Evolutionary conservation across 768 basidiomycete species (phyloP).

Genomic region (Pleurotus salmoneostramineus): DNA sequence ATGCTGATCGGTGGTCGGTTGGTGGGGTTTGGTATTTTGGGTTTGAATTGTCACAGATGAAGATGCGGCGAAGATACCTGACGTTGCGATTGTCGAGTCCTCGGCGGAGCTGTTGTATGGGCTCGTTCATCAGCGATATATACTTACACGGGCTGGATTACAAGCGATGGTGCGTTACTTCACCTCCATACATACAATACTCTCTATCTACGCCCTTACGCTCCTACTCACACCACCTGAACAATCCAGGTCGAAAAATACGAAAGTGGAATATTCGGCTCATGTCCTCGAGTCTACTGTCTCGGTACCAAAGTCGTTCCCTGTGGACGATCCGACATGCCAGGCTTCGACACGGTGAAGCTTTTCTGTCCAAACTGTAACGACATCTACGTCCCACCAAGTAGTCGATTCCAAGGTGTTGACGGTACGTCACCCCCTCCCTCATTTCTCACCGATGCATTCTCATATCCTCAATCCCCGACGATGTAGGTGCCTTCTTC

Average conservation of each 20-base stretch:
- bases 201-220: too few relatives aligned
- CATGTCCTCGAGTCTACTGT: slow-evolving; percentile 95
- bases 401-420: slow-evolving; percentile 91
- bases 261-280: slow-evolving; percentile 86
- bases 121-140: slow-evolving; percentile 95
- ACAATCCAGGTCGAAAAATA: slow-evolving; percentile 84
- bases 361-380: slow-evolving; percentile 98
- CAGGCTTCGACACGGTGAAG: slow-evolving; percentile 96
- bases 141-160: slow-evolving; percentile 90
- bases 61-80: slow-evolving; percentile 93
- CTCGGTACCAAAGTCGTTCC: slow-evolving; percentile 86
- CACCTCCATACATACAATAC: too few relatives aligned
- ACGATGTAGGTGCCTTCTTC: slow-evolving; percentile 85
- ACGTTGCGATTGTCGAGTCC: slow-evolving; percentile 97
- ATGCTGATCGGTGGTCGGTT: too few relatives aligned
- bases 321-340: slow-evolving; percentile 92
- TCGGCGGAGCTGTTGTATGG: slow-evolving; percentile 97
- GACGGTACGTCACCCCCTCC: slow-evolving; percentile 61
- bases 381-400: slow-evolving; percentile 94
- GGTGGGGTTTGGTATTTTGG: too few relatives aligned
- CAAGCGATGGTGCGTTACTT: slow-evolving; percentile 79
- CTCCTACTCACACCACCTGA: slow-evolving; percentile 7
- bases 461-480: background rate
- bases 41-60: too few relatives aligned
- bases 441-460: background rate